phyloP scores from a whole-genome alignment of 352 stramenopile species.

The Globisporangium echinulatum region DNA sequence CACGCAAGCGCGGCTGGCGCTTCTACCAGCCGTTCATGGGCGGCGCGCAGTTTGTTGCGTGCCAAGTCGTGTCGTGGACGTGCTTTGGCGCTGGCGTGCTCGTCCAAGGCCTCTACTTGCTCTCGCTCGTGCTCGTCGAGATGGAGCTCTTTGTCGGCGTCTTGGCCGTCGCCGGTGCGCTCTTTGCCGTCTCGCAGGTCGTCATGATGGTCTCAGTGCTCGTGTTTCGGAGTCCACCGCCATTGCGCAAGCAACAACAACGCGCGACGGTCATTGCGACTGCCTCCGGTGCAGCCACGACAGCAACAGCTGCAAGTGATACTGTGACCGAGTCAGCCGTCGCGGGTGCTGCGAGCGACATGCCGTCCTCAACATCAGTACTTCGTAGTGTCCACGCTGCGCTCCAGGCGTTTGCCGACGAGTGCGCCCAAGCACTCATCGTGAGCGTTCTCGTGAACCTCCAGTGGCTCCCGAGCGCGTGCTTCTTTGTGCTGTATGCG shows the following conservation, averaged over 20 bases:
- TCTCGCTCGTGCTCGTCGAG: constrained; percentile 74
- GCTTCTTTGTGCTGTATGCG: constrained; percentile 49
- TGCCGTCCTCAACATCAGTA: not conserved
- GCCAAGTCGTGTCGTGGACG: constrained; percentile 74
- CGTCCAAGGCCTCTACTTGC: constrained; percentile 66
- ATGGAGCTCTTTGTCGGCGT: constrained; percentile 74
- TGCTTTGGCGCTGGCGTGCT: constrained; percentile 66
- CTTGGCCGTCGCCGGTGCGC: constrained; percentile 49
- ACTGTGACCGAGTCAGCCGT: not conserved
- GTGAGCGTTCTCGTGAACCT: constrained; percentile 53
- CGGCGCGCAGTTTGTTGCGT: constrained; percentile 64
- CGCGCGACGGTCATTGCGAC: not conserved
- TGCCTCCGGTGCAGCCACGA: not conserved
- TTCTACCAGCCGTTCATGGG: constrained; percentile 83
- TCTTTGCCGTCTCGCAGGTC: constrained; percentile 66
- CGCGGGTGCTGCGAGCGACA: not conserved
- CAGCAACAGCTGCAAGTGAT: not conserved
- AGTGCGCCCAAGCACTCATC: constrained; percentile 45
- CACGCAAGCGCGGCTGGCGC: constrained; percentile 67
- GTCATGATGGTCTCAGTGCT: constrained; percentile 81
- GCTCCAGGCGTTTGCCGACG: constrained; percentile 39
- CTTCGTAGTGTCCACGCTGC: constrained; percentile 19
- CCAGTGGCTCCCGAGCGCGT: constrained; percentile 50
- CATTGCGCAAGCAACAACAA: not conserved
- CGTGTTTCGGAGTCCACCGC: constrained; percentile 31